phyloP scores from a whole-genome alignment of 345 rosid genomes.

The Eucalyptus sp. region DNA sequence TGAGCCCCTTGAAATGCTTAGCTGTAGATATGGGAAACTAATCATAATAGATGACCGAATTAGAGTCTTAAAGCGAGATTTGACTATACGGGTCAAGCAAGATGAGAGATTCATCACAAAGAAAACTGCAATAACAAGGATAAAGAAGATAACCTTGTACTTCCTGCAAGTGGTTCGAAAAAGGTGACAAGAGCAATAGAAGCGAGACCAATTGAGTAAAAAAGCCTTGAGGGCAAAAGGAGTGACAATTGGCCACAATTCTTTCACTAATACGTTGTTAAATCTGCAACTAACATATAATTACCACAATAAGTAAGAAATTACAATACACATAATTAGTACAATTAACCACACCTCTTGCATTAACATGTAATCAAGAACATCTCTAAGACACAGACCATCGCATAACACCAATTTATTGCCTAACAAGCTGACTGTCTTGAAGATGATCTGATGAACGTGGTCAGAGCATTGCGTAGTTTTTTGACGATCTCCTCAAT shows the following conservation, averaged over 20 bases:
- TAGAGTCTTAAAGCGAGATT: not conserved
- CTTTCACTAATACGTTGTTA: not conserved
- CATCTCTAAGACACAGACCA: not conserved
- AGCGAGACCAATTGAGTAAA: not conserved
- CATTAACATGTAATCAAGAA: not conserved
- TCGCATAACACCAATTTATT: not conserved
- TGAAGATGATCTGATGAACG: not conserved
- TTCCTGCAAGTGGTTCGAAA: not conserved
- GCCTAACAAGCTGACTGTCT: not conserved
- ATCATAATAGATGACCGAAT: not conserved
- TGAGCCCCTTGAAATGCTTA: not conserved
- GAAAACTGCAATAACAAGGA: not conserved
- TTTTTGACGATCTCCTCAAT: not conserved
- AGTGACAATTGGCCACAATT: not conserved
- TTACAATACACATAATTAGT: not conserved
- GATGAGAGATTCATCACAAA: not conserved
- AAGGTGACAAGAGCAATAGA: not conserved
- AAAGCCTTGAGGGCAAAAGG: not conserved
- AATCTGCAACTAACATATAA: not conserved
- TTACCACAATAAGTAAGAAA: not conserved
- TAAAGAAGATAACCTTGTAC: not conserved
- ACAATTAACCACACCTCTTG: not conserved
- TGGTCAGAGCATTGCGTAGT: not conserved
- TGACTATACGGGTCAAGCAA: not conserved
- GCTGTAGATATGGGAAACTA: not conserved